Percentiles rank a stretch among this genome's conserved stretches.
phyloP scores from a whole-genome alignment of 768 basidiomycete genomes.

The Myochromella boudieri region DNA sequence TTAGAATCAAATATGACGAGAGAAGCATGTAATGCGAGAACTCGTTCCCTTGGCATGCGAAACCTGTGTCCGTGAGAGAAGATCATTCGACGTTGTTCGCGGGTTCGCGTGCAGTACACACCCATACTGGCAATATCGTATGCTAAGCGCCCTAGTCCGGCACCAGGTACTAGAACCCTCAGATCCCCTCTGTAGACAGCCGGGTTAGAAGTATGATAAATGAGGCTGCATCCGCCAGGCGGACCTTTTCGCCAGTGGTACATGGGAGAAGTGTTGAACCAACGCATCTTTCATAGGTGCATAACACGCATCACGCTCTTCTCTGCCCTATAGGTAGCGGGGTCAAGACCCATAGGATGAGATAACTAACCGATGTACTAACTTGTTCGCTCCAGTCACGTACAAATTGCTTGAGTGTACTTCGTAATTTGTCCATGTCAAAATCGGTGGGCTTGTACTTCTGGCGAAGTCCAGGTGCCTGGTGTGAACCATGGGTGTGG shows the following conservation, averaged over 20 bases:
- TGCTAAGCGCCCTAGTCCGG: slow-evolving; percentile 85
- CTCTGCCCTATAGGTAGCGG: slow-evolving; percentile 53
- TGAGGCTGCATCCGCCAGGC: slow-evolving; percentile 8
- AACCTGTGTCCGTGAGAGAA: slow-evolving; percentile 50
- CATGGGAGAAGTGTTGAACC: slow-evolving; percentile 56
- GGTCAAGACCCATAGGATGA: neutral
- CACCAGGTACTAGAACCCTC: slow-evolving; percentile 85
- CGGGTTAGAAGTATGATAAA: slow-evolving; percentile 8
- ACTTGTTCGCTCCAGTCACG: slow-evolving; percentile 92
- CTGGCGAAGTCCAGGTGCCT: slow-evolving; percentile 18
- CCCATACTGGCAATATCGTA: slow-evolving; percentile 86
- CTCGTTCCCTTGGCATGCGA: slow-evolving; percentile 91
- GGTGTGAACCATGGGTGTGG: slow-evolving; percentile 32
- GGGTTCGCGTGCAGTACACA: slow-evolving; percentile 27
- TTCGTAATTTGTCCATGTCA: slow-evolving; percentile 89
- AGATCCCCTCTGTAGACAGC: slow-evolving; percentile 56
- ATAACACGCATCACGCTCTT: slow-evolving; percentile 80
- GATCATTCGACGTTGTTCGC: neutral
- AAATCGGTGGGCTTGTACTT: slow-evolving; percentile 59
- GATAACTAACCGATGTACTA: neutral
- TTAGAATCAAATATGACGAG: slow-evolving; percentile 84
- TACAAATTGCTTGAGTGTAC: slow-evolving; percentile 90
- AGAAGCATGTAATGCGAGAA: slow-evolving; percentile 96
- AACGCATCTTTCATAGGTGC: slow-evolving; percentile 79
- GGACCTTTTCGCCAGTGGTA: slow-evolving; percentile 56